A percentile compares a stretch with the other conserved stretches of the same genome.
Evolutionary conservation across 305 asterid species (phyloP).

Genomic region (Petunia hybrid): DNA sequence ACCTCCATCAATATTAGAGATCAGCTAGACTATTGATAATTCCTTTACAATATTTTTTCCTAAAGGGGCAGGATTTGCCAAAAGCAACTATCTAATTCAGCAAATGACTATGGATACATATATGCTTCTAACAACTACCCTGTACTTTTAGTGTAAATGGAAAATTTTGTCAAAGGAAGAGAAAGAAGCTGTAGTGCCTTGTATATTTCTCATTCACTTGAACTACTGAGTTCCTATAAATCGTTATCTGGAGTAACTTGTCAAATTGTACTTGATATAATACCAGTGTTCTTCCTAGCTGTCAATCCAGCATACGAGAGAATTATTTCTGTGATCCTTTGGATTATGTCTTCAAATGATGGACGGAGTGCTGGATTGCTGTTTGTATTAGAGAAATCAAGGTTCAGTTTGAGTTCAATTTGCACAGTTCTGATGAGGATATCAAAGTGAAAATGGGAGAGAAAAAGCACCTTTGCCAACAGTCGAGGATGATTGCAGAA

Average conservation of each 20-base stretch:
- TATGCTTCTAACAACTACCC: neutral
- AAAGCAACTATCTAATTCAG: neutral
- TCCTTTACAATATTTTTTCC: neutral
- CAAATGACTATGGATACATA: neutral
- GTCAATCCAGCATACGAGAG: conserved; percentile 22
- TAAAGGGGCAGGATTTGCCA: neutral
- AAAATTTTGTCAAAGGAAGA: neutral
- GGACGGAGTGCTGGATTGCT: conserved; percentile 71
- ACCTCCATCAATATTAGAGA: no score
- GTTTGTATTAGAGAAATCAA: conserved; percentile 32
- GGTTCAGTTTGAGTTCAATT: neutral
- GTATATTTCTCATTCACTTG: neutral
- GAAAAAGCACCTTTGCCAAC: conserved; percentile 66
- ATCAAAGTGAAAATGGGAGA: neutral
- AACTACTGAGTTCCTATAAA: neutral
- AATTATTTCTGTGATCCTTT: conserved; percentile 47
- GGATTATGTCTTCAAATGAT: conserved; percentile 64
- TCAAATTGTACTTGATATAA: neutral
- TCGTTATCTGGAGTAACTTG: neutral
- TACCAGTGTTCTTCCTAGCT: conserved; percentile 14
- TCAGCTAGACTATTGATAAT: no score
- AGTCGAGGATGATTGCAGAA: conserved; percentile 64
- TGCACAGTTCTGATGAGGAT: neutral
- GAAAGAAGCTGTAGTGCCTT: neutral
- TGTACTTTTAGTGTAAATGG: neutral